phyloP scores from a whole-genome alignment of 495 filamentous ascomycete genomes.

The Penicillium riverlandense region DNA sequence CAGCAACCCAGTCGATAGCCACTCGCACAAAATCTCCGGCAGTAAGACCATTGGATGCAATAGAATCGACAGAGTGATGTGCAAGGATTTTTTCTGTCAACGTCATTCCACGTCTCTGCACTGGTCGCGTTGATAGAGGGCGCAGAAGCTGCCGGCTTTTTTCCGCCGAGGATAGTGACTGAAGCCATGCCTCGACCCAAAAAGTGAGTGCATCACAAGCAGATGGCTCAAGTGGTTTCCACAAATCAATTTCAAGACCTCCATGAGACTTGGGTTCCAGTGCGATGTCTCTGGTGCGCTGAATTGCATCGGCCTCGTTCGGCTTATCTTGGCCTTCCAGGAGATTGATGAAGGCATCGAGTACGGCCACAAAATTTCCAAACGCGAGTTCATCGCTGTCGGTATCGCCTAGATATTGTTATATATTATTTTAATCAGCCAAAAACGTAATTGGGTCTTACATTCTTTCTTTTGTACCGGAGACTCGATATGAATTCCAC shows the following conservation, averaged over 20 bases:
- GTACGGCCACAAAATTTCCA: background rate
- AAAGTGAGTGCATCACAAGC: slow-evolving; percentile 20
- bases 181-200: background rate
- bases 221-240: slow-evolving; percentile 24
- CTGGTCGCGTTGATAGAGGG: background rate
- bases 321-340: background rate
- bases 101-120: slow-evolving; percentile 19
- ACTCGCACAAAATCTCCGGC: slow-evolving; percentile 28
- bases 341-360: slow-evolving; percentile 1
- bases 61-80: slow-evolving; percentile 19
- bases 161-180: background rate
- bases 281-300: background rate
- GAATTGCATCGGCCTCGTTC: slow-evolving; percentile 9
- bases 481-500: background rate
- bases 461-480: background rate
- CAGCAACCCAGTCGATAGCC: slow-evolving; percentile 32
- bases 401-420: too few relatives aligned
- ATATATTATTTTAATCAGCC: too few relatives aligned
- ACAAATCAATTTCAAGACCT: slow-evolving; percentile 15
- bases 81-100: slow-evolving; percentile 34
- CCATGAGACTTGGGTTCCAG: background rate
- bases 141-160: background rate
- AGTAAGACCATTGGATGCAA: slow-evolving; percentile 13
- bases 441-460: background rate
- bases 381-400: background rate